Conservation (phyloP, 208 protist genomes). For the Strigomonas oncopelti region DNA sequence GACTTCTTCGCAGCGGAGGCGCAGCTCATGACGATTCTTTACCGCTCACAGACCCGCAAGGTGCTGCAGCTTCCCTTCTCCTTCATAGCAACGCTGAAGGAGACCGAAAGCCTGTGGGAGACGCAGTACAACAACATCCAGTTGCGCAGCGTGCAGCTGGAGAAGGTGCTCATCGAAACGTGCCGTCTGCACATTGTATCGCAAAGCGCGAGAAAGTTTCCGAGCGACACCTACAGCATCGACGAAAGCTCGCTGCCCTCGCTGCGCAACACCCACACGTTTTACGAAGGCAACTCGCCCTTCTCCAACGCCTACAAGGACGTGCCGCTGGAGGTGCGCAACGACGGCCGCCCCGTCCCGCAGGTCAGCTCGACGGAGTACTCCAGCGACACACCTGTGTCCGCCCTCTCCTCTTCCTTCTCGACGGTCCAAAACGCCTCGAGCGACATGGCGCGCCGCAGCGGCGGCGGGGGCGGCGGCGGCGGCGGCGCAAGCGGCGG, state of each 20-base stretch:
- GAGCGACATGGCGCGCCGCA: neutral
- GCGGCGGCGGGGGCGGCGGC: too few relatives aligned
- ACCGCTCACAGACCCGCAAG: conserved; percentile 34
- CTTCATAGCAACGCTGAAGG: conserved; percentile 15
- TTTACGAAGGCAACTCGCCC: neutral
- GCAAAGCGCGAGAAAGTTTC: neutral
- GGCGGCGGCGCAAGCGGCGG: too few relatives aligned
- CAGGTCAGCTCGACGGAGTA: neutral
- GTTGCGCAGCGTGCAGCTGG: conserved; percentile 1
- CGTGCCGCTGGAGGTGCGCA: neutral
- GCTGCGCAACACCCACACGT: neutral
- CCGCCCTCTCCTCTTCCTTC: conserved; percentile 1
- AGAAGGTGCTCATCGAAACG: conserved; percentile 21
- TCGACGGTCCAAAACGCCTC: neutral
- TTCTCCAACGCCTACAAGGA: neutral
- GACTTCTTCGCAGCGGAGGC: conserved; percentile 8
- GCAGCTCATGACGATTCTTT: conserved; percentile 53
- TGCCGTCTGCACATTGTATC: neutral
- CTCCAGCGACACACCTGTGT: neutral
- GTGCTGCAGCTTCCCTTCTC: conserved; percentile 20
- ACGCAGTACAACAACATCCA: conserved; percentile 1
- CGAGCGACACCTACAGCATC: neutral
- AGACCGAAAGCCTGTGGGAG: neutral
- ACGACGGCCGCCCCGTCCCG: too few relatives aligned
- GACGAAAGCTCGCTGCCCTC: neutral